phyloP scores from a whole-genome alignment of 2,329 filamentous ascomycete genomes.

The Phyllosticta paracitricarpa region DNA sequence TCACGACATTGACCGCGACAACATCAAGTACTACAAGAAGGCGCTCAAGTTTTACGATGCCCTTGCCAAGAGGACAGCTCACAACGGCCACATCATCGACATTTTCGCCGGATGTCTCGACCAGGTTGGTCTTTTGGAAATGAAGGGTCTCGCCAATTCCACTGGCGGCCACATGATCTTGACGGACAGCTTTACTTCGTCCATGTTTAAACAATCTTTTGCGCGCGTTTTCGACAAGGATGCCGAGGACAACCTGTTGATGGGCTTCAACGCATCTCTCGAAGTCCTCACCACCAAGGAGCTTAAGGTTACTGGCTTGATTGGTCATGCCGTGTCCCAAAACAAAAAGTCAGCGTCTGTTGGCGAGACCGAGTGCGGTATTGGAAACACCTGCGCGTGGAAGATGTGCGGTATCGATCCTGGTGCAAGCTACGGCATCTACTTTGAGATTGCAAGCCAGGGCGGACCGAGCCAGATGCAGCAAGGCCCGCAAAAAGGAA shows the following conservation, averaged over 20 bases:
- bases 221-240: constrained; percentile 96
- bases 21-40: constrained; percentile 99
- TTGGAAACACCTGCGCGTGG: constrained; percentile 97
- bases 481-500: constrained; percentile 78
- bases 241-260: constrained; percentile 82
- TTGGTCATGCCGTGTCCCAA: constrained; percentile 89
- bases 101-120: constrained; percentile 97
- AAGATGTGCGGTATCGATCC: constrained; percentile 99
- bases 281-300: constrained; percentile 97
- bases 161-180: constrained; percentile 97
- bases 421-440: constrained; percentile 84
- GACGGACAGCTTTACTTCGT: constrained; percentile 96
- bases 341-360: constrained; percentile 98
- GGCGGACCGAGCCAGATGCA: constrained; percentile 77
- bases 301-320: constrained; percentile 92
- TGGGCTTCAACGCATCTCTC: constrained; percentile 96
- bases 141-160: constrained; percentile 94
- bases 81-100: constrained; percentile 95
- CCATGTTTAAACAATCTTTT: constrained; percentile 99
- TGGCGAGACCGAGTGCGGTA: constrained; percentile 94
- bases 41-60: constrained; percentile 96
- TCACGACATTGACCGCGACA: constrained; percentile 96
- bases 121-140: constrained; percentile 92
- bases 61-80: constrained; percentile 83
- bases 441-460: constrained; percentile 95